Conservation (phyloP, 1,284 basidiomycete genomes). For the Ceratobasidium sp. region DNA sequence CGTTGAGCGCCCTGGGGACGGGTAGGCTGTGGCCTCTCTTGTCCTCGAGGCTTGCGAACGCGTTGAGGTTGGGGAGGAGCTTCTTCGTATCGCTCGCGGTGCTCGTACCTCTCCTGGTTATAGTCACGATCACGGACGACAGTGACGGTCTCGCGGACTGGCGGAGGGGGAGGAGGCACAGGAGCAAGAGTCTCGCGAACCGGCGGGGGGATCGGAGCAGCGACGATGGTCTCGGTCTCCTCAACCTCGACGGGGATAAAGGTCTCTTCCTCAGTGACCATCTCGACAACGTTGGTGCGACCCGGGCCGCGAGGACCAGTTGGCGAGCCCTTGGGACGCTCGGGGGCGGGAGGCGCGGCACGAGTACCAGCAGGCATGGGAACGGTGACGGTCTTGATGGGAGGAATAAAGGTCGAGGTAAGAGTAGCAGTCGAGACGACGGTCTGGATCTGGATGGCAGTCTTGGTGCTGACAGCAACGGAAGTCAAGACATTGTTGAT, state of each 20-base stretch:
- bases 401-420: constrained; percentile 71
- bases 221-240: constrained; percentile 43
- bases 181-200: constrained; percentile 26
- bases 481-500: constrained; percentile 66
- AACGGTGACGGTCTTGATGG: constrained; percentile 68
- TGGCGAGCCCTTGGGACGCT: constrained; percentile 52
- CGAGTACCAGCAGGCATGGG: constrained; percentile 83
- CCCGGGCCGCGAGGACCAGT: constrained; percentile 65
- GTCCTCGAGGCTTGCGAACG: constrained; percentile 36
- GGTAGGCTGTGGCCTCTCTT: constrained; percentile 34
- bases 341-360: constrained; percentile 77
- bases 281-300: constrained; percentile 68
- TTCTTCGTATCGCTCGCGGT: not conserved
- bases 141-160: constrained; percentile 36
- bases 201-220: constrained; percentile 11
- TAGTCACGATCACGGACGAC: constrained; percentile 40
- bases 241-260: constrained; percentile 48
- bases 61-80: constrained; percentile 19
- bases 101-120: constrained; percentile 20
- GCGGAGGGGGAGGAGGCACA: constrained; percentile 31
- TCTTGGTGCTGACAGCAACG: constrained; percentile 69
- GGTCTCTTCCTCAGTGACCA: constrained; percentile 64
- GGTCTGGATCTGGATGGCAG: constrained; percentile 61
- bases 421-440: constrained; percentile 73
- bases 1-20: constrained; percentile 29